These are phyloP conservation scores for Hibiscus mutabilis DNA, from an alignment of 345 rosid species.

Conservation along the genomic window DNA sequence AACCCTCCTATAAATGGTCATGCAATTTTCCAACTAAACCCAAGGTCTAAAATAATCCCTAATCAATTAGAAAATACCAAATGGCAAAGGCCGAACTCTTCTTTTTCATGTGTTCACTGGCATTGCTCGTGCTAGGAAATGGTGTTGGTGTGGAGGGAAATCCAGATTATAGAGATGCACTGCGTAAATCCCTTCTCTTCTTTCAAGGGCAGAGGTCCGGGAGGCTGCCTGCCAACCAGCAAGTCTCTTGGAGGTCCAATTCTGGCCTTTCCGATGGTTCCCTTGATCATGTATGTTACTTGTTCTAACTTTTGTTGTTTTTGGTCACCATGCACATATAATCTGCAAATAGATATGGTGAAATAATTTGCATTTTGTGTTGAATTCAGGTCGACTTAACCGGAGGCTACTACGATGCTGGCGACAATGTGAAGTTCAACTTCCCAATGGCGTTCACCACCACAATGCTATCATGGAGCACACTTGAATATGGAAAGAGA, in stretches of 20 bases:
- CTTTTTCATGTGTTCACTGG: constrained; percentile 16
- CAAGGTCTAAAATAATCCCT: not conserved
- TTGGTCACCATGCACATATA: not conserved
- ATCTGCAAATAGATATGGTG: not conserved
- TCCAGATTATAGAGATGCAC: constrained; percentile 75
- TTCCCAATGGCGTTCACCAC: constrained; percentile 94
- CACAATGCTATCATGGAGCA: constrained; percentile 86
- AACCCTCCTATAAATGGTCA: constrained; percentile 8
- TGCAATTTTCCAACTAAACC: constrained; percentile 2
- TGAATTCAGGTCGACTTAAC: constrained; percentile 59
- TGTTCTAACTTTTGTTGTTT: not conserved
- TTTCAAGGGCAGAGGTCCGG: constrained; percentile 95
- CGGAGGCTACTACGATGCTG: constrained; percentile 94
- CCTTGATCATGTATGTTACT: constrained; percentile 38
- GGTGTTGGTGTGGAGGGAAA: constrained; percentile 34
- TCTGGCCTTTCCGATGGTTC: constrained; percentile 79
- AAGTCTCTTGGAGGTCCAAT: constrained; percentile 58
- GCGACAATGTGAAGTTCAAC: constrained; percentile 87
- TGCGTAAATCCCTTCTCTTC: constrained; percentile 70
- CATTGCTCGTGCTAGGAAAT: constrained; percentile 15
- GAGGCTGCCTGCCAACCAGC: constrained; percentile 46
- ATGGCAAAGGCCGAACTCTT: constrained; percentile 15
- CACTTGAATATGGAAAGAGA: constrained; percentile 68
- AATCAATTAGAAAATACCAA: not conserved
- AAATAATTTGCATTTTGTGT: not conserved